Conservation (phyloP, 352 stramenopile genomes). For the Blastocystis sp. region DNA sequence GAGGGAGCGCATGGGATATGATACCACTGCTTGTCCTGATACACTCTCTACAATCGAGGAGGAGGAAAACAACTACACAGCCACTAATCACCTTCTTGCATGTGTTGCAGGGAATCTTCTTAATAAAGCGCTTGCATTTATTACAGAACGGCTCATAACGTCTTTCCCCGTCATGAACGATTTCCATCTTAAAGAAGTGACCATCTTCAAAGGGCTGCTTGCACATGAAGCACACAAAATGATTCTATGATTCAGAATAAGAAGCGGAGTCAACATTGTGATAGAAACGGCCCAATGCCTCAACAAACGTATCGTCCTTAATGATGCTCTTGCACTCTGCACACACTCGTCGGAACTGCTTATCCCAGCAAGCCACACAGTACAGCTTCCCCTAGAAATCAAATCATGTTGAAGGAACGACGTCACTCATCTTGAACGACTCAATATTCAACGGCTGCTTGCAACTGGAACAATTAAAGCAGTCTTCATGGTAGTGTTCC, state of each 20-base stretch:
- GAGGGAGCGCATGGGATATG: conserved; percentile 11
- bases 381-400: conserved; percentile 6
- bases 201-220: conserved; percentile 31
- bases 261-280: not conserved
- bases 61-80: not conserved
- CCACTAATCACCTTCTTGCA: conserved; percentile 23
- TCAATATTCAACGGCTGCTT: not conserved
- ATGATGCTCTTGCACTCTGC: not conserved
- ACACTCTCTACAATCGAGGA: conserved; percentile 35
- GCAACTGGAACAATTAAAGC: conserved; percentile 23
- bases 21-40: conserved; percentile 34
- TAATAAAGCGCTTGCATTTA: not conserved
- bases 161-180: not conserved
- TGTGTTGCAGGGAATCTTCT: conserved; percentile 6
- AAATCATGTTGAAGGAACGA: not conserved
- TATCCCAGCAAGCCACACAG: conserved; percentile 8
- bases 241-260: conserved; percentile 31
- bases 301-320: conserved; percentile 32
- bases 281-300: conserved; percentile 54
- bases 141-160: conserved; percentile 7
- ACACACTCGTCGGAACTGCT: conserved; percentile 1
- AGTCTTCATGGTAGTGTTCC: not conserved
- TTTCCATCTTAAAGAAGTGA: conserved; percentile 29
- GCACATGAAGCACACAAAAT: conserved; percentile 56
- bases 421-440: conserved; percentile 13